Evolutionary conservation across 2,329 filamentous ascomycete species (phyloP), one percentile per base, ranked within the genome.

Genomic region (Elsinoe fawcettii): DNA sequence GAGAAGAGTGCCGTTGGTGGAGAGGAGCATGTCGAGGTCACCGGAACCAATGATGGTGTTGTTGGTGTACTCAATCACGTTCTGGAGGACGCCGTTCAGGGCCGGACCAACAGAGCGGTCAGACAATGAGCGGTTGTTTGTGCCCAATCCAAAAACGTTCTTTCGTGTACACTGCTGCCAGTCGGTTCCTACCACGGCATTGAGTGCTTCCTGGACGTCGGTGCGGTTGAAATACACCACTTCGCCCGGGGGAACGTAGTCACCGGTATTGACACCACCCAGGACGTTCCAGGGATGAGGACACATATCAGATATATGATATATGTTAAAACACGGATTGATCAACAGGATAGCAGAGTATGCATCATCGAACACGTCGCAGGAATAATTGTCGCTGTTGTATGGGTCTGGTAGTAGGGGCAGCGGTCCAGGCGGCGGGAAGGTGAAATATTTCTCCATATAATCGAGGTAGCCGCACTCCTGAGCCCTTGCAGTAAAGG

Each of bases 291-390:
- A 57, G 12, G 56, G 55, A 37, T 59, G 53, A 18, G 59, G 59
- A 39, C 59, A 60, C 54, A 49, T 39, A n/a, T 56, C 54, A 5
- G 18, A n/a, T 16, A 56, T 79, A 41, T 86, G 80, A 71, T 90
- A 90, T 7, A 86, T 73, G 67, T 88, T 81, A 69, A 86, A 91
- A 72, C 88, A 92, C 0, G 87, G 87, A 71, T 90, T 91, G 18
- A 72, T 66, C 41, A 71, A 70, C 1, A 74, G 62, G 3, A 70
- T 67, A 2, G 73, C 74, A 9, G 63, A 47, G 61, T 70, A 71
- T 32, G 72, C 67, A 51, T 68, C 68, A 58, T 73, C 70, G 57
- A 72, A 74, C 43, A 72, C 63, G 59, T 74, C 73, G 59, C 71
- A 75, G 1, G 63, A 65, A 55, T 66, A 63, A 69, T 51, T 57